Conservation (phyloP, 768 basidiomycete species). For the Agrocybe praecox region DNA sequence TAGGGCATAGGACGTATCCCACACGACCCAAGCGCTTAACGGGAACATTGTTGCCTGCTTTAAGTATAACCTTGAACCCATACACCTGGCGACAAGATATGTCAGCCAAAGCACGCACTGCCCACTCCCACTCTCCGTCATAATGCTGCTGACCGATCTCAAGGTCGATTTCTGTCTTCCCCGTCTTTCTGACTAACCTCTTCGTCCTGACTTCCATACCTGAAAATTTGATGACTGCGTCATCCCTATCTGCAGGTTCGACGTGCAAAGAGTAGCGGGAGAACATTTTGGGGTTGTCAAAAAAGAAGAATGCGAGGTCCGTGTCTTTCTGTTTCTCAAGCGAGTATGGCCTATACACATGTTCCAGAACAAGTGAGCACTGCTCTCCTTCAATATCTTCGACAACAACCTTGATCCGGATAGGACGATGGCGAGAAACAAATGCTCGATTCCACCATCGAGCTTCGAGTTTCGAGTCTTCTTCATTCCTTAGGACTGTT, state of each 20-base stretch:
- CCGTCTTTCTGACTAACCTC: slow-evolving; percentile 33
- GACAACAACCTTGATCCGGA: slow-evolving; percentile 36
- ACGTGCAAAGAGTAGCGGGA: slow-evolving; percentile 29
- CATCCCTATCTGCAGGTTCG: slow-evolving; percentile 10
- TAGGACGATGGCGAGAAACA: slow-evolving; percentile 32
- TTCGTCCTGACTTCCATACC: slow-evolving; percentile 24
- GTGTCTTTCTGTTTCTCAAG: slow-evolving; percentile 24
- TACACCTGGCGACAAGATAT: slow-evolving; percentile 41
- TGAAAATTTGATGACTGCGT: slow-evolving; percentile 24
- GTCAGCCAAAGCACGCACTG: slow-evolving; percentile 38
- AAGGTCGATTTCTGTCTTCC: slow-evolving; percentile 38
- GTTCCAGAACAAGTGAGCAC: slow-evolving; percentile 39
- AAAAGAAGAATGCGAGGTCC: slow-evolving; percentile 35
- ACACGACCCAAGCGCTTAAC: slow-evolving; percentile 32
- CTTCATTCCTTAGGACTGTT: no score
- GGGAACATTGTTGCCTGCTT: slow-evolving; percentile 25
- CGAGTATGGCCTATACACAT: slow-evolving; percentile 33
- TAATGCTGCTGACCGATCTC: slow-evolving; percentile 29
- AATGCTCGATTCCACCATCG: no score
- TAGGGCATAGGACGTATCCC: slow-evolving; percentile 38
- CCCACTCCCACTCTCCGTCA: slow-evolving; percentile 37
- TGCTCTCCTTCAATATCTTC: slow-evolving; percentile 41
- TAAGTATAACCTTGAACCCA: slow-evolving; percentile 39
- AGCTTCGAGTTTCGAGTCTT: no score
- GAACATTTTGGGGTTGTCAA: slow-evolving; percentile 31